Base-by-base conservation (phyloP, 176 grass and related monocot species). In the Alopecurus myosuroides region DNA sequence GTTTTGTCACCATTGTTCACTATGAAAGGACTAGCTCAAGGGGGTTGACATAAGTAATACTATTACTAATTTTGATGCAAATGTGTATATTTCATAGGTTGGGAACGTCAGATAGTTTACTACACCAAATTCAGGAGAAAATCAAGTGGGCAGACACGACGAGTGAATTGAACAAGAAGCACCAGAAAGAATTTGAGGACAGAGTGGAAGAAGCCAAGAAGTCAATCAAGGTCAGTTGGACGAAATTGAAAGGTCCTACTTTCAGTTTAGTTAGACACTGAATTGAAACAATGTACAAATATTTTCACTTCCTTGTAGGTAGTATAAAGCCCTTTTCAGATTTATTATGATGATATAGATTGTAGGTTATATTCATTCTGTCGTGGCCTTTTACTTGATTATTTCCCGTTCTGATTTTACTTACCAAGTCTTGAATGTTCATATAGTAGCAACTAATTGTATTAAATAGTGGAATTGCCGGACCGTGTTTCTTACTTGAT, bases 111-210 rank as follows among this genome's bases (percentile, higher is more conserved):
- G 97, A 99, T 71, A 89, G 52, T 81, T 74, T 97, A 77, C 88
- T 99, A 14, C 91, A 99, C 82, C 82, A 90, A 29, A 99, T 99
- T 85, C 97, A 99, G 85, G 97, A 99, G 77, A 99, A 99, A 90
- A 99, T 99, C 74, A 99, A 94, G 74, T 99, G 97, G 94, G 97
- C 97, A 37, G 97, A 99, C 84, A 92, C 86, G 83, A 94, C 86
- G 86, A 96, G 85, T 50, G 94, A 99, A 80, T 87, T 61, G 58
- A 99, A 89, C 74, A 94, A 88, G 86, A 92, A 94, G 70, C 91
- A 99, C 82, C 83, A 89, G 80, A 99, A 97, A 65, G 97, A 99
- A 88, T 89, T 99, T 66, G 91, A 97, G 78, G 94, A 99, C 65
- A 99, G 79, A 87, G 82, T 94, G 66, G 97, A 99, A 88, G 97